Percentiles rank a stretch among this genome's conserved stretches.
Evolutionary conservation across 2,329 filamentous ascomycete species (phyloP).

Genomic region (Fusarium nanum): DNA sequence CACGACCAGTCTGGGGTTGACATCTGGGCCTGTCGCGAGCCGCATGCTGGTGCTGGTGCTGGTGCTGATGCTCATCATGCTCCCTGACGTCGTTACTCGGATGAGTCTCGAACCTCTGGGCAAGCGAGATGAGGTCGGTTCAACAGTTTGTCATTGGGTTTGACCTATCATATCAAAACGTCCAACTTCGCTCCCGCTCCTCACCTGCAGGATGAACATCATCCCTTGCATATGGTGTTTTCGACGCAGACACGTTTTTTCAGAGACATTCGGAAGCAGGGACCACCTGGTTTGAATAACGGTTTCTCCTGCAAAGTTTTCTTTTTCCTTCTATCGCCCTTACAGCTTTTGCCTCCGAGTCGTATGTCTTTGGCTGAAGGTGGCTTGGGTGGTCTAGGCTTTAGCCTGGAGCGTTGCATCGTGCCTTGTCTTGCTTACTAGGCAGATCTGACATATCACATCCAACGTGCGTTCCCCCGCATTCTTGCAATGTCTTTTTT

Average conservation of each 20-base stretch:
- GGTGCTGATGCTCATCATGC: neutral
- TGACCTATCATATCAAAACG: slow-evolving; percentile 14
- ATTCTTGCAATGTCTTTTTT: slow-evolving; percentile 31
- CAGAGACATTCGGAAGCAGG: slow-evolving; percentile 35
- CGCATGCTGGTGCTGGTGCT: slow-evolving; percentile 1
- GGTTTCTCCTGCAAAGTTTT: slow-evolving; percentile 9
- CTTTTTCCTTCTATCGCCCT: slow-evolving; percentile 1
- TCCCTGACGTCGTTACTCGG: slow-evolving; percentile 16
- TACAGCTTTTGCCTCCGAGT: slow-evolving; percentile 10
- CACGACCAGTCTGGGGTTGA: slow-evolving; percentile 15
- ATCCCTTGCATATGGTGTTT: slow-evolving; percentile 19
- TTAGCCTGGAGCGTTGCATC: slow-evolving; percentile 37
- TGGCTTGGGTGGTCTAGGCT: slow-evolving; percentile 11
- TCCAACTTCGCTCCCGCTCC: neutral
- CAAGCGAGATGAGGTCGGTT: slow-evolving; percentile 16
- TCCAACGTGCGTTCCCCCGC: slow-evolving; percentile 38
- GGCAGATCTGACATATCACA: slow-evolving; percentile 43
- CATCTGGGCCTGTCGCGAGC: slow-evolving; percentile 15
- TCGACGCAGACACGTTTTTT: slow-evolving; percentile 35
- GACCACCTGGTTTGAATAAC: slow-evolving; percentile 26
- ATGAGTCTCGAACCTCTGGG: slow-evolving; percentile 3
- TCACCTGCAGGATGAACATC: neutral
- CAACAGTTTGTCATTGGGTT: slow-evolving; percentile 3
- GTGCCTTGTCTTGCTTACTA: slow-evolving; percentile 40
- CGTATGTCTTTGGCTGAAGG: slow-evolving; percentile 10